phyloP scores from a whole-genome alignment of 2,329 filamentous ascomycete species.

The Sarocladiaceae sp. region DNA sequence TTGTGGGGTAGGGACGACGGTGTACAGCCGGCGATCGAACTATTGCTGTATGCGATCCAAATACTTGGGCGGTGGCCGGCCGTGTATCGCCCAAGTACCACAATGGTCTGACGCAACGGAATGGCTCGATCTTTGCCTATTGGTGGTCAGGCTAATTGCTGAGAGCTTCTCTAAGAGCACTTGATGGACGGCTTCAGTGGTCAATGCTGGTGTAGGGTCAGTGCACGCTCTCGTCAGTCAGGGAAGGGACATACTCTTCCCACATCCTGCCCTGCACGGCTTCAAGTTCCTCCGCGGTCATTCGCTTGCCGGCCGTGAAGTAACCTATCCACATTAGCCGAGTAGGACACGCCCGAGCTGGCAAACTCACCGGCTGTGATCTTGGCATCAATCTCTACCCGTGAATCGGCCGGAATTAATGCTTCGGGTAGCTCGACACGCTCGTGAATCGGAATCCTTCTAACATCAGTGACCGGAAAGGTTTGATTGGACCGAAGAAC shows the following conservation, averaged over 20 bases:
- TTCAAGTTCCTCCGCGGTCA: constrained; percentile 79
- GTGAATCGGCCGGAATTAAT: constrained; percentile 87
- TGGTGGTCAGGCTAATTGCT: no score
- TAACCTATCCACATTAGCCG: constrained; percentile 40
- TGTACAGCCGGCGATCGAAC: no score
- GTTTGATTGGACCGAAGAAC: constrained; percentile 15
- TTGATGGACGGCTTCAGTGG: constrained; percentile 15
- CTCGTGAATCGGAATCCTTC: constrained; percentile 76
- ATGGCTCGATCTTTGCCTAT: no score
- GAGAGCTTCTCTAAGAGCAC: no score
- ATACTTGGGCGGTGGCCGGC: no score
- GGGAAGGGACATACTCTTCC: constrained; percentile 62
- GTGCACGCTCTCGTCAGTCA: neutral
- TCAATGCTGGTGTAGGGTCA: constrained; percentile 29
- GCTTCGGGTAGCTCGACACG: constrained; percentile 88
- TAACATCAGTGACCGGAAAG: neutral
- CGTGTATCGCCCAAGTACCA: no score
- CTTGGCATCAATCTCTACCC: constrained; percentile 98
- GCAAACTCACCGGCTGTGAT: constrained; percentile 74
- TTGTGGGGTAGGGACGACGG: no score
- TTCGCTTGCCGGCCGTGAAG: constrained; percentile 82
- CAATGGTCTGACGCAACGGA: no score
- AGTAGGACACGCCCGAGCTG: neutral
- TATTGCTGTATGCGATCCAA: no score
- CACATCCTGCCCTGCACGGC: constrained; percentile 85